Conservation (phyloP, 2,329 filamentous ascomycete genomes). For the Diplodia sapinea region DNA sequence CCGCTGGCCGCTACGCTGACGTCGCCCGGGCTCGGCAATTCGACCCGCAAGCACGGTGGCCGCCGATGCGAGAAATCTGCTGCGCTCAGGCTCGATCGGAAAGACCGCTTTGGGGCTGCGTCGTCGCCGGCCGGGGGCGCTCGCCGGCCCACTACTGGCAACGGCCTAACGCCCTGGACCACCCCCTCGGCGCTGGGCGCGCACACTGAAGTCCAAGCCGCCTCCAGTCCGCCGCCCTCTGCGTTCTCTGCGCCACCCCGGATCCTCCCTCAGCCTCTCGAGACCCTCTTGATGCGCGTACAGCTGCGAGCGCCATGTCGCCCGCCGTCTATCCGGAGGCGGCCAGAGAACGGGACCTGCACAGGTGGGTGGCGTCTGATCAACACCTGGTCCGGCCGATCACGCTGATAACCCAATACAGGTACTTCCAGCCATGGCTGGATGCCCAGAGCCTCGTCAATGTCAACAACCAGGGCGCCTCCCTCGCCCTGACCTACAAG, state of each 20-base stretch:
- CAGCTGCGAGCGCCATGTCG: slow-evolving; percentile 10
- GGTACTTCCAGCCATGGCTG: slow-evolving; percentile 47
- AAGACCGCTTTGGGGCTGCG: background rate
- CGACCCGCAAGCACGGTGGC: too few species aligned
- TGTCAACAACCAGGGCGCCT: slow-evolving; percentile 37
- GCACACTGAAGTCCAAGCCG: background rate
- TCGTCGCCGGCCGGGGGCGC: slow-evolving; percentile 3
- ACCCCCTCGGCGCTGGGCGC: background rate
- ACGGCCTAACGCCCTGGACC: background rate
- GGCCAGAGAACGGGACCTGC: slow-evolving; percentile 32
- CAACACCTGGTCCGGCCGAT: slow-evolving; percentile 10
- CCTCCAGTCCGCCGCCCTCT: background rate
- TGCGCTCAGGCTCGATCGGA: background rate
- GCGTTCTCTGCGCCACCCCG: background rate
- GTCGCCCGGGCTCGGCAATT: slow-evolving; percentile 7
- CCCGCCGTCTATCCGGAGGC: slow-evolving; percentile 30
- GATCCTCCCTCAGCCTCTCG: background rate
- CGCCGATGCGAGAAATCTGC: slow-evolving; percentile 14
- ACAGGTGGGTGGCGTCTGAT: slow-evolving; percentile 27
- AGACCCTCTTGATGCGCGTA: slow-evolving; percentile 7
- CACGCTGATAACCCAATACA: slow-evolving; percentile 30
- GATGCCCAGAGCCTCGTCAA: slow-evolving; percentile 44
- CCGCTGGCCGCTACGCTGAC: background rate
- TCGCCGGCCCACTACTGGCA: background rate
- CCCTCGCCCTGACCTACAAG: slow-evolving; percentile 39